phyloP scores from a whole-genome alignment of 2,329 filamentous ascomycete genomes.

The Phialophora macrospora region DNA sequence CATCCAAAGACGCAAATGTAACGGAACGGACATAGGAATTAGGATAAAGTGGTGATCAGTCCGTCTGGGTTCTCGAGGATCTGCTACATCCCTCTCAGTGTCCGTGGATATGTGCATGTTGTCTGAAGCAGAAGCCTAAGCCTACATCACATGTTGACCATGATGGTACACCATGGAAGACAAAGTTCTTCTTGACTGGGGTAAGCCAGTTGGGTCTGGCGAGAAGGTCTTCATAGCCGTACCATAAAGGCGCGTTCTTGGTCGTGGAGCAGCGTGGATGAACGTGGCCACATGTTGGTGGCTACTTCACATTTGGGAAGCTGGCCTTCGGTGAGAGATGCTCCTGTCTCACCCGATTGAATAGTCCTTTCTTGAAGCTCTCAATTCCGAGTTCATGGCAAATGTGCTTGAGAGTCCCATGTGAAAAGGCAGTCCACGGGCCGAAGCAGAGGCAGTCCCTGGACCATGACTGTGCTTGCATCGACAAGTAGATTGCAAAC shows the following conservation, averaged over 20 bases:
- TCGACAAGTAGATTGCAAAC: not conserved
- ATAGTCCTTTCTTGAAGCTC: not conserved
- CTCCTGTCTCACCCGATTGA: not conserved
- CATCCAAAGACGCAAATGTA: not conserved
- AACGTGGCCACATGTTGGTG: not conserved
- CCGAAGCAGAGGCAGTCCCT: not conserved
- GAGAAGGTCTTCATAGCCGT: not conserved
- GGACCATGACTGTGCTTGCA: not conserved
- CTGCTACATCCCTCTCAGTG: not conserved
- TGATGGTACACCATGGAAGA: not conserved
- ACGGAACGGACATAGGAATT: not conserved
- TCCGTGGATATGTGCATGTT: not conserved
- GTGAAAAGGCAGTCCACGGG: not conserved
- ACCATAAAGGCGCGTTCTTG: not conserved
- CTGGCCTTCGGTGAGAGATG: not conserved
- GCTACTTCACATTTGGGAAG: not conserved
- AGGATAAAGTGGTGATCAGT: not conserved
- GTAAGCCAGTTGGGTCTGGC: not conserved
- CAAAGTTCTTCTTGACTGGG: not conserved
- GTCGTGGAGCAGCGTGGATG: not conserved
- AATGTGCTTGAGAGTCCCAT: no score
- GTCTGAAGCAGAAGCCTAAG: not conserved
- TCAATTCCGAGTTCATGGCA: no score
- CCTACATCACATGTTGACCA: not conserved
- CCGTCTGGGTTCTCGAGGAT: not conserved